These are phyloP conservation scores for Peronosclerospora sorghi DNA, from an alignment of 352 stramenopile species.

Conservation along the genomic window DNA sequence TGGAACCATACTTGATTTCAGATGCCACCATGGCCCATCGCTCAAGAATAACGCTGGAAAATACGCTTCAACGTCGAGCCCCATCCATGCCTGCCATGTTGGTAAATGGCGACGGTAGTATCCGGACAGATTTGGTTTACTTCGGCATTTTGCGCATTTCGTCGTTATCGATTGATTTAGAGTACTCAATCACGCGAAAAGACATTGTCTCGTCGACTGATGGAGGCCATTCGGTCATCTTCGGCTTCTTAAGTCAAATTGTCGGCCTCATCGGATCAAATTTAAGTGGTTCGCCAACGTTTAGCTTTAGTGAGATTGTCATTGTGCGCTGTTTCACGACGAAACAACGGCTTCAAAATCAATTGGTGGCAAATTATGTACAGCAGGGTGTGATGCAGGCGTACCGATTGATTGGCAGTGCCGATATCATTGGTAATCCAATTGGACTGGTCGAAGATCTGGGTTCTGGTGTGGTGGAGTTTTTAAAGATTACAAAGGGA, in stretches of 20 bases:
- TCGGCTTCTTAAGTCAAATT: slow-evolving; percentile 69
- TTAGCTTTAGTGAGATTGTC: slow-evolving; percentile 80
- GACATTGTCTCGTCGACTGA: slow-evolving; percentile 63
- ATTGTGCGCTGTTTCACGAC: slow-evolving; percentile 79
- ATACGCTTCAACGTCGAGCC: slow-evolving; percentile 44
- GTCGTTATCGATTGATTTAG: slow-evolving; percentile 56
- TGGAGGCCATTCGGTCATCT: slow-evolving; percentile 60
- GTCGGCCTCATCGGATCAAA: slow-evolving; percentile 79
- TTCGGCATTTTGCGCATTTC: slow-evolving; percentile 73
- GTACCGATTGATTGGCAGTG: slow-evolving; percentile 74
- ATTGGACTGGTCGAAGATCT: slow-evolving; percentile 83
- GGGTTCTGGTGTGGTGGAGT: slow-evolving; percentile 76
- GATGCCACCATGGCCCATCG: slow-evolving; percentile 48
- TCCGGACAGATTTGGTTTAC: slow-evolving; percentile 71
- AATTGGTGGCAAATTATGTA: slow-evolving; percentile 76
- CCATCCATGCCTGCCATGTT: slow-evolving; percentile 48
- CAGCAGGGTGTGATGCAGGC: slow-evolving; percentile 75
- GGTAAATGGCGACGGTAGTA: slow-evolving; percentile 47
- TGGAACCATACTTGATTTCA: slow-evolving; percentile 70
- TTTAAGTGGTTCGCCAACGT: slow-evolving; percentile 67
- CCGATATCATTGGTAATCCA: slow-evolving; percentile 80
- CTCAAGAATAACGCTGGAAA: slow-evolving; percentile 47
- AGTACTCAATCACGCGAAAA: slow-evolving; percentile 79
- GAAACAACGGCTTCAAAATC: slow-evolving; percentile 61
- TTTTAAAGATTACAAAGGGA: slow-evolving; percentile 84